These are phyloP conservation scores for Phytopythium aichiense DNA, from an alignment of 352 stramenopile genomes.

Conservation along the genomic window DNA sequence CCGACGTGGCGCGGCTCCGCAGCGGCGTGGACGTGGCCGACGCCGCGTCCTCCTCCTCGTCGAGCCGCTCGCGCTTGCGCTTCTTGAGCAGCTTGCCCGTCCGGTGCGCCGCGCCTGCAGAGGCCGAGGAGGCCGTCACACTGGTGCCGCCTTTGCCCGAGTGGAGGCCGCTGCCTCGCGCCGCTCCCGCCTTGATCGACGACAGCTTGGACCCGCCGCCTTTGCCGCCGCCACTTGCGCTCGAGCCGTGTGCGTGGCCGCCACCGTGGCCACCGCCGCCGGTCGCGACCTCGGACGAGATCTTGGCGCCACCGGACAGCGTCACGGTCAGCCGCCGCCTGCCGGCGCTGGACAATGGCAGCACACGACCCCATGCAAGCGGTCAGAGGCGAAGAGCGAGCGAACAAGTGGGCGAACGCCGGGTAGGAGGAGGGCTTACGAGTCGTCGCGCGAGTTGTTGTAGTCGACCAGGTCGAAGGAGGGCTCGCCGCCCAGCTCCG, in stretches of 20 bases:
- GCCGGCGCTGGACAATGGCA: conserved; percentile 5
- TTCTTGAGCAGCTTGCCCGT: conserved; percentile 35
- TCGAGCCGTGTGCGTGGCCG: neutral
- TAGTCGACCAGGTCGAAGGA: conserved; percentile 52
- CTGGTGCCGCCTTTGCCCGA: conserved; percentile 15
- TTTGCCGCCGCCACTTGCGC: conserved; percentile 7
- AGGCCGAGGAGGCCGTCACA: neutral
- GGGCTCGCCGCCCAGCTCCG: conserved; percentile 43
- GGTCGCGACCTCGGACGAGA: conserved; percentile 13
- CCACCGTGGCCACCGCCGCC: conserved; percentile 6
- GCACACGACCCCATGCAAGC: no score
- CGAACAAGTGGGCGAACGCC: neutral
- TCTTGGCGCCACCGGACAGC: conserved; percentile 24
- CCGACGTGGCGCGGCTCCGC: conserved; percentile 2
- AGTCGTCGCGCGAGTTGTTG: conserved; percentile 26
- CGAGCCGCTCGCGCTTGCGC: conserved; percentile 36
- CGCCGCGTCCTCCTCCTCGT: conserved; percentile 13
- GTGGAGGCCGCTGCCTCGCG: conserved; percentile 5
- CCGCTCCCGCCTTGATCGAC: conserved; percentile 15
- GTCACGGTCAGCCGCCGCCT: conserved; percentile 46
- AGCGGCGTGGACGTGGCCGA: conserved; percentile 11
- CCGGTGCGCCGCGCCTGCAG: neutral
- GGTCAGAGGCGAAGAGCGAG: no score
- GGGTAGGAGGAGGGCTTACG: neutral
- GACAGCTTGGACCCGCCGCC: conserved; percentile 26